Conservation (phyloP, 2,329 filamentous ascomycete species). For the Sclerotinia subarctica region DNA sequence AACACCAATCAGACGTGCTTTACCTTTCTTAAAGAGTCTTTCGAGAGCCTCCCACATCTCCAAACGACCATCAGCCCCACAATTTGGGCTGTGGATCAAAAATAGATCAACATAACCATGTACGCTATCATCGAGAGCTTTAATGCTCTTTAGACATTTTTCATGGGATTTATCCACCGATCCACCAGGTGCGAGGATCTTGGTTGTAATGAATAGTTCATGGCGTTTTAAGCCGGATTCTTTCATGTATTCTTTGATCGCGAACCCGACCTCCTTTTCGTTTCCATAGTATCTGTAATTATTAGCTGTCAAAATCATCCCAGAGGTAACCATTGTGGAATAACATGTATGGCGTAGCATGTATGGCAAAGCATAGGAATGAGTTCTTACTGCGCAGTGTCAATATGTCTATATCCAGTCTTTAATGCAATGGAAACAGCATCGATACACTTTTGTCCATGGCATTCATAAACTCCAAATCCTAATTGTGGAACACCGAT, state of each 20-base stretch:
- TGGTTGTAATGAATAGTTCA: constrained; percentile 21
- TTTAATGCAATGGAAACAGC: constrained; percentile 10
- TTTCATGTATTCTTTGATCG: constrained; percentile 12
- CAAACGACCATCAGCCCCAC: constrained; percentile 7
- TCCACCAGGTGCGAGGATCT: constrained; percentile 15
- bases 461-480: constrained; percentile 19
- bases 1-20: constrained; percentile 14
- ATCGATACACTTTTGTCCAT: constrained; percentile 17
- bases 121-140: constrained; percentile 22
- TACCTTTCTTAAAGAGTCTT: constrained; percentile 6
- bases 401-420: constrained; percentile 15
- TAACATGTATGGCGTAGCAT: background rate
- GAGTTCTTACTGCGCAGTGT: constrained; percentile 18
- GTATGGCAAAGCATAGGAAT: background rate
- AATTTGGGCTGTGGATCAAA: constrained; percentile 16
- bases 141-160: constrained; percentile 20
- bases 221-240: constrained; percentile 4
- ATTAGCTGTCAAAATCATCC: background rate
- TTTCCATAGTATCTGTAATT: constrained; percentile 20
- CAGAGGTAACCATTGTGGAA: background rate
- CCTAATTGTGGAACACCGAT: constrained; percentile 19
- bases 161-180: constrained; percentile 7
- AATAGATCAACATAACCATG: constrained; percentile 26
- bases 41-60: constrained; percentile 19
- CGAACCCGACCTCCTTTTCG: constrained; percentile 16